Base-by-base conservation (phyloP, 306 rosid genomes). In the Psophocarpus tetragonolobus region DNA sequence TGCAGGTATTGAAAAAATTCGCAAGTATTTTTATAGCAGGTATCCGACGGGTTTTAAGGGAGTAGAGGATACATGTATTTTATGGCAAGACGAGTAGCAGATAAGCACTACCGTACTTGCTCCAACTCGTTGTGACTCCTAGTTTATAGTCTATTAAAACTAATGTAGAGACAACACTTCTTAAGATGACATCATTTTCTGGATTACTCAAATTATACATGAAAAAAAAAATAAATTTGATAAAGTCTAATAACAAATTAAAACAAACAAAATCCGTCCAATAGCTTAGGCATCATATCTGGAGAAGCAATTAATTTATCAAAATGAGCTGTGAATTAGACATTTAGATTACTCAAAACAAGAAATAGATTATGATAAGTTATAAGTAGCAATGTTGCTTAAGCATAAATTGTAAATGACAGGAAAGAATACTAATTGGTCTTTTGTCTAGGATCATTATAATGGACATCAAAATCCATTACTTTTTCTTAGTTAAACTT, bases 211-310 rank as follows among this genome's bases (percentile, higher is more conserved):
- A 33, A 76, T 38, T 71, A 44, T 21, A 73, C 20, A 9, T 8
- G 6, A 1, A 42, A 8, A 12, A 24, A 17, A 50, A 30, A 15
- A 32, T 39, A 13, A 64, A 24, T 33, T 23, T 21, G 10, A 77
- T 51, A 61, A 68, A 24, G 70, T 21, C 13, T 5, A 65, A 60
- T 26, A 60, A 61, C 26, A 71, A 39, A 80, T 30, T 53, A 75
- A 50, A 70, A 85, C 68, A 53, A 68, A 80, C 68, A 76, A 45
- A 77, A 64, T 48, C 70, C 61, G 81, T 84, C 81, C 66, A 79
- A 78, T 87, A 92, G 97, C 98, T 95, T 95, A 18, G 98, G 97
- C 98, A 95, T 95, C 98, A 95, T 92, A 84, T 96, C 99, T 39
- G 99, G 99, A 36, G 99, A 96, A 82, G 99, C 98, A 85, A 96